Percentiles rank a stretch among this genome's conserved stretches.
These are phyloP conservation scores for Dendrobium nobile DNA, from an alignment of 106 monocot genomes.

Conservation along the genomic window DNA sequence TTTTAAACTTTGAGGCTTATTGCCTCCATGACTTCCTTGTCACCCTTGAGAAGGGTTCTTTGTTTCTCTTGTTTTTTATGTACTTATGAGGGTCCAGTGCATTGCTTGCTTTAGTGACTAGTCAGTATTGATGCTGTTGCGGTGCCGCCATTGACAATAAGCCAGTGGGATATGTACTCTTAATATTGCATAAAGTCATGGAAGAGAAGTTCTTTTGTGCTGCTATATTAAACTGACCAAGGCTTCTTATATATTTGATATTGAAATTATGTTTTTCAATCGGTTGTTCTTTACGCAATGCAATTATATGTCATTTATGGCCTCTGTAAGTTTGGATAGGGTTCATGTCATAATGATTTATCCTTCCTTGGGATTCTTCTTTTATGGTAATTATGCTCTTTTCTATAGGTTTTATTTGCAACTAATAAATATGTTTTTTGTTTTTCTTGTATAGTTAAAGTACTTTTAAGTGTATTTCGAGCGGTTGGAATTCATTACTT, in stretches of 20 bases:
- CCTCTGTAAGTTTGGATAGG: background rate
- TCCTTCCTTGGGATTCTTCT: background rate
- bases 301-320: background rate
- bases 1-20: background rate
- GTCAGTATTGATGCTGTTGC: background rate
- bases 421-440: background rate
- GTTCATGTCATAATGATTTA: background rate
- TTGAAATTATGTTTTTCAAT: too few species aligned
- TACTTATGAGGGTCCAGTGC: background rate
- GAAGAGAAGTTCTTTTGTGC: background rate
- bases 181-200: background rate
- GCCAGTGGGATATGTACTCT: conserved; percentile 1
- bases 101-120: background rate
- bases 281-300: background rate
- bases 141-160: background rate
- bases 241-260: too few species aligned
- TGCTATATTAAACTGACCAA: background rate
- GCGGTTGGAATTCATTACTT: background rate
- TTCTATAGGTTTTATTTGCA: background rate
- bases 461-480: background rate
- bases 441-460: background rate
- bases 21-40: background rate
- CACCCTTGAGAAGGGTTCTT: background rate
- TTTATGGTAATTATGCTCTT: background rate
- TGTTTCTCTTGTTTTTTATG: background rate